A percentile compares a stretch with the other conserved stretches of the same genome.
Conservation (phyloP, 306 rosid genomes). For the Dryas drummondii region DNA sequence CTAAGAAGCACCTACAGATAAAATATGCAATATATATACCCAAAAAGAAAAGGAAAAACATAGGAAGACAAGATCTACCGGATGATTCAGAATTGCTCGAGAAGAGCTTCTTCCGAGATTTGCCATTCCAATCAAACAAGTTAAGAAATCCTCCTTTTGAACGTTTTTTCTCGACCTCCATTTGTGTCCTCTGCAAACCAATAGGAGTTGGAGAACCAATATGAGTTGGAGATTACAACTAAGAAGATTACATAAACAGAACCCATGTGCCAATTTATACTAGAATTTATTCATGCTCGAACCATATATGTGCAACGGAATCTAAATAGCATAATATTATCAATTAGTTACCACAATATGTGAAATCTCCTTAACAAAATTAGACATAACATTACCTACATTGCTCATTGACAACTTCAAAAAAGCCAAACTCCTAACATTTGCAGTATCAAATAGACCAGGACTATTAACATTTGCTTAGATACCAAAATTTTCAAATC, state of each 20-base stretch:
- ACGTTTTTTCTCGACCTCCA: slow-evolving; percentile 81
- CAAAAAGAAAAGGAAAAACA: background rate
- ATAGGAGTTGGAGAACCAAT: slow-evolving; percentile 20
- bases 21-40: background rate
- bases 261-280: slow-evolving; percentile 11
- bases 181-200: slow-evolving; percentile 29
- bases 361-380: background rate
- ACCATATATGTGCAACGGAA: slow-evolving; percentile 8
- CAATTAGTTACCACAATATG: background rate
- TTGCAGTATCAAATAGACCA: background rate
- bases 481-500: background rate
- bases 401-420: slow-evolving; percentile 17
- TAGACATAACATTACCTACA: background rate
- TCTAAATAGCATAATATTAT: background rate
- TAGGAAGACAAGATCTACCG: slow-evolving; percentile 40
- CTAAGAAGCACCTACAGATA: slow-evolving; percentile 4
- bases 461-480: background rate
- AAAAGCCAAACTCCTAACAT: background rate
- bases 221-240: slow-evolving; percentile 4
- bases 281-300: background rate
- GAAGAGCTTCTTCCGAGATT: slow-evolving; percentile 78
- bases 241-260: background rate
- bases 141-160: slow-evolving; percentile 84
- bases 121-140: slow-evolving; percentile 91
- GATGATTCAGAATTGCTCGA: slow-evolving; percentile 40